These are phyloP conservation scores for Agroathelia rolfsii DNA, from an alignment of 1,284 basidiomycete genomes.

Conservation along the genomic window DNA sequence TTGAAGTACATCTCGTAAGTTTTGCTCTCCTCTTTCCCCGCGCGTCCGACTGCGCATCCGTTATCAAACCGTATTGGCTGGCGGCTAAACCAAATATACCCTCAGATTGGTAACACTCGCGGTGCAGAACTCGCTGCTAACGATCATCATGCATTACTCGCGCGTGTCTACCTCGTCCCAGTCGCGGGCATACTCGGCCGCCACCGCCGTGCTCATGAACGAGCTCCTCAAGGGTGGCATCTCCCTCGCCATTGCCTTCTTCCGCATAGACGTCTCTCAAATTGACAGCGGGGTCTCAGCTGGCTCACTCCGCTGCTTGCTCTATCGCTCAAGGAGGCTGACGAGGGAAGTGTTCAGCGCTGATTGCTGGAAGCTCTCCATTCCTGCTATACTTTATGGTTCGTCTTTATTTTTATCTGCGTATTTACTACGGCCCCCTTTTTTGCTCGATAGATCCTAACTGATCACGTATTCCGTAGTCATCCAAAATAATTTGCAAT, in stretches of 20 bases:
- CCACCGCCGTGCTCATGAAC: constrained; percentile 86
- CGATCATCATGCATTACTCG: constrained; percentile 93
- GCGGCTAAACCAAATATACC: too few species aligned
- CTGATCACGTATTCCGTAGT: constrained; percentile 30
- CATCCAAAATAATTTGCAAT: constrained; percentile 94
- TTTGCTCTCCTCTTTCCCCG: constrained; percentile 4
- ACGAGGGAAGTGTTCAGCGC: constrained; percentile 45
- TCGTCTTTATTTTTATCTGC: too few species aligned
- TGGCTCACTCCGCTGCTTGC: constrained; percentile 26
- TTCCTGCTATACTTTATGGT: constrained; percentile 73
- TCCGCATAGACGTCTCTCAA: constrained; percentile 21
- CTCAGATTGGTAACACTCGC: constrained; percentile 81
- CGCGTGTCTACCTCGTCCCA: constrained; percentile 73
- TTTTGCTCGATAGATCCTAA: background rate
- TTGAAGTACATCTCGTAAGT: constrained; percentile 78
- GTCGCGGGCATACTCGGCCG: constrained; percentile 79
- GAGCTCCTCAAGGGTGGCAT: constrained; percentile 88
- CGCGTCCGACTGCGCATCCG: constrained; percentile 1
- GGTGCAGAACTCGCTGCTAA: constrained; percentile 83
- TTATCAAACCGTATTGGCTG: background rate
- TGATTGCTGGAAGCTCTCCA: constrained; percentile 75
- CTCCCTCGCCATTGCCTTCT: constrained; percentile 61
- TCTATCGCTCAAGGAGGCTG: constrained; percentile 32
- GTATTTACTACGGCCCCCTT: constrained; percentile 4
- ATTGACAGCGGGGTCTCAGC: constrained; percentile 17